Percentiles rank a stretch among this genome's conserved stretches.
Conservation (phyloP, 208 protist species). For the Leishmania amazonensis region DNA sequence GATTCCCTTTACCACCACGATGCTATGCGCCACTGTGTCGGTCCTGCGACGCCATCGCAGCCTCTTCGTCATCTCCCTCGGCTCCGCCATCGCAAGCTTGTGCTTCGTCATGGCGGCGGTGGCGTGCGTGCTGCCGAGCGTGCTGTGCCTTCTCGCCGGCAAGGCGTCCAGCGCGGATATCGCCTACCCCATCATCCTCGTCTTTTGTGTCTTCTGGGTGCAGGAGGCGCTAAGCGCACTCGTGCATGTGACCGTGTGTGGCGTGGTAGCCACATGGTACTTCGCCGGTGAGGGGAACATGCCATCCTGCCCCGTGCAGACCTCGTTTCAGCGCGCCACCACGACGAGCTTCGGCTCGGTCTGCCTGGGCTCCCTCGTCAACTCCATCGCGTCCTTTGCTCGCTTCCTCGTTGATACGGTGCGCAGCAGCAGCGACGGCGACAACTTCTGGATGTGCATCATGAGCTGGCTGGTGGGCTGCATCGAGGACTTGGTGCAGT, state of each 20-base stretch:
- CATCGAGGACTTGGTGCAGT: constrained; percentile 66
- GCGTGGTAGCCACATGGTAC: constrained; percentile 89
- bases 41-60: constrained; percentile 46
- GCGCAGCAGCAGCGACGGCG: constrained; percentile 20
- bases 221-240: constrained; percentile 61
- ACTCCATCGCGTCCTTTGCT: constrained; percentile 68
- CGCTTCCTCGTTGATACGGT: constrained; percentile 44
- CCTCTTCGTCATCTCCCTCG: constrained; percentile 44
- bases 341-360: constrained; percentile 89
- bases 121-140: constrained; percentile 29
- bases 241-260: constrained; percentile 73
- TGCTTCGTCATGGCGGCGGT: constrained; percentile 28
- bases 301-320: constrained; percentile 51
- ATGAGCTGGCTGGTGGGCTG: constrained; percentile 53
- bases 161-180: constrained; percentile 14
- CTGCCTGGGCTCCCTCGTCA: constrained; percentile 87
- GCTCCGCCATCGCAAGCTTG: constrained; percentile 30
- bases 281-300: constrained; percentile 69
- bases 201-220: constrained; percentile 72
- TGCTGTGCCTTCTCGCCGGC: constrained; percentile 28
- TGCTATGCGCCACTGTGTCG: constrained; percentile 41
- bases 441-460: constrained; percentile 59
- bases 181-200: constrained; percentile 27
- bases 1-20: constrained; percentile 58
- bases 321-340: constrained; percentile 65